Evolutionary conservation across 2,329 filamentous ascomycete genomes (phyloP).

Genomic region (Exophiala xenobiotica): DNA sequence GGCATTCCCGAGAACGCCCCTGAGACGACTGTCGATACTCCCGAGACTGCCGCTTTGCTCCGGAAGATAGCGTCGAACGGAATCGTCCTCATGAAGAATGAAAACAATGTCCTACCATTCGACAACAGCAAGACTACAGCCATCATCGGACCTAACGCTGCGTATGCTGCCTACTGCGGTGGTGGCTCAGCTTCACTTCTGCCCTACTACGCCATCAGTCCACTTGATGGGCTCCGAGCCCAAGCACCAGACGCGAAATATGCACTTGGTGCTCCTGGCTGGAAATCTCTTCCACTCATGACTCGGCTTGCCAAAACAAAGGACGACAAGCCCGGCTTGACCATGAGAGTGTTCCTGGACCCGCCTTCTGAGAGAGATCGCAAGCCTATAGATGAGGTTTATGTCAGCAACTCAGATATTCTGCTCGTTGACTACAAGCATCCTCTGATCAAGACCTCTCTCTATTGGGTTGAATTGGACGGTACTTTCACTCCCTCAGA

Average conservation of each 20-base stretch:
- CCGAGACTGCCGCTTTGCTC: slow-evolving; percentile 63
- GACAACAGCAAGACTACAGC: slow-evolving; percentile 48
- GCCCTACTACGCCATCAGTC: slow-evolving; percentile 47
- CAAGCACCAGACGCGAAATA: slow-evolving; percentile 46
- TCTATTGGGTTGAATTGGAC: slow-evolving; percentile 63
- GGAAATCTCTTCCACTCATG: slow-evolving; percentile 62
- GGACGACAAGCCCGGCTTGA: slow-evolving; percentile 58
- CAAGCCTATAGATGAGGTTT: slow-evolving; percentile 52
- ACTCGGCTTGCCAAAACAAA: slow-evolving; percentile 53
- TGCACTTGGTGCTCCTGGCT: slow-evolving; percentile 62
- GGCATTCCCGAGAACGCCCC: slow-evolving; percentile 56
- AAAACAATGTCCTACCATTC: slow-evolving; percentile 61
- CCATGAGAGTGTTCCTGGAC: slow-evolving; percentile 63
- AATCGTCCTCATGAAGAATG: slow-evolving; percentile 73
- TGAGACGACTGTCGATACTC: slow-evolving; percentile 57
- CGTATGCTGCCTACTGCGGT: slow-evolving; percentile 52
- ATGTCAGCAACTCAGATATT: slow-evolving; percentile 45
- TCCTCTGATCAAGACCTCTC: slow-evolving; percentile 47
- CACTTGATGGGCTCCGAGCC: slow-evolving; percentile 44
- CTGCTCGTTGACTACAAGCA: slow-evolving; percentile 57
- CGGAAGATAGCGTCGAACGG: slow-evolving; percentile 66
- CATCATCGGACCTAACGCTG: slow-evolving; percentile 57
- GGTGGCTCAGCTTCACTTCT: slow-evolving; percentile 62
- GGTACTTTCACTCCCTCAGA: slow-evolving; percentile 61
- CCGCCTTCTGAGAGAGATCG: slow-evolving; percentile 51